phyloP scores from a whole-genome alignment of 495 filamentous ascomycete species.

The Penicillium bovifimosum region DNA sequence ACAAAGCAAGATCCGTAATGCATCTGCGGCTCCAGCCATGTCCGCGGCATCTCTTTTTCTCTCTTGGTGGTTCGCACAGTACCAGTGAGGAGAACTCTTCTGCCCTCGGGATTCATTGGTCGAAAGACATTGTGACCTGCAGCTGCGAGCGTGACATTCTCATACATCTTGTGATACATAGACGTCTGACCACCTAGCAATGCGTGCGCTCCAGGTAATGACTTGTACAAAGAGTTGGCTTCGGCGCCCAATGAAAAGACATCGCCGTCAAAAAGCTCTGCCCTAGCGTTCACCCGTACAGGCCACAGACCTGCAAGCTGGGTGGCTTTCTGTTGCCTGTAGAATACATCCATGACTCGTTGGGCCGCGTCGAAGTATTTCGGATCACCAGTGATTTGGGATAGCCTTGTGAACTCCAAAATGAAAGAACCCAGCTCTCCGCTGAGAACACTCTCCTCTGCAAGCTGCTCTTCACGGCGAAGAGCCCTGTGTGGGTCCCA shows the following conservation, averaged over 20 bases:
- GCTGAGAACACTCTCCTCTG: conserved; percentile 34
- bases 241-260: conserved; percentile 26
- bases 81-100: conserved; percentile 38
- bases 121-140: conserved; percentile 40
- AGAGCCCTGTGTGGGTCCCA: conserved; percentile 25
- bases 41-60: conserved; percentile 10
- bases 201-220: conserved; percentile 28
- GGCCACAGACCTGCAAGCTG: conserved; percentile 37
- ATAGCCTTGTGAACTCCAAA: conserved; percentile 83
- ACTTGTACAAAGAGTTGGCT: conserved; percentile 32
- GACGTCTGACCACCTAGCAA: conserved; percentile 28
- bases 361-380: conserved; percentile 87
- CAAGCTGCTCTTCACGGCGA: conserved; percentile 18
- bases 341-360: conserved; percentile 70
- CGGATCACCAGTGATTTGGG: conserved; percentile 74
- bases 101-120: conserved; percentile 34
- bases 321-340: conserved; percentile 60
- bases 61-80: conserved; percentile 16
- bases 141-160: conserved; percentile 26
- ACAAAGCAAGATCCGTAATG: conserved; percentile 73
- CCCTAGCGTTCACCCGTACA: conserved; percentile 20
- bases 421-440: conserved; percentile 78
- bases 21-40: conserved; percentile 28
- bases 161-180: conserved; percentile 42
- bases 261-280: conserved; percentile 10